Percentiles rank a stretch among this genome's conserved stretches.
Evolutionary conservation across 1,139 yeast genomes (phyloP).

Genomic region (Protomyces inouyei): DNA sequence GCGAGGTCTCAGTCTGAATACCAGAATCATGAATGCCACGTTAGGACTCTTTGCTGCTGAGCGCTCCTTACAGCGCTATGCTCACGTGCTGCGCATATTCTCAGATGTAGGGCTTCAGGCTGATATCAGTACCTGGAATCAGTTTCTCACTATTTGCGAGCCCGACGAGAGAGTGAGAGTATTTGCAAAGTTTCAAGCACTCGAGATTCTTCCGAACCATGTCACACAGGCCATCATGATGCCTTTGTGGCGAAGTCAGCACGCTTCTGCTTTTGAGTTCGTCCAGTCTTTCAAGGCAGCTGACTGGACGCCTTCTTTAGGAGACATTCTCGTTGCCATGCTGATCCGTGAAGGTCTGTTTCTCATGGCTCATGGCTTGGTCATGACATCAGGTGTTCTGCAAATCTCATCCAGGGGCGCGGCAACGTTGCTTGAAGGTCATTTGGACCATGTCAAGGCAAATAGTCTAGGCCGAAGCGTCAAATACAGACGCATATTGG

Average conservation of each 20-base stretch:
- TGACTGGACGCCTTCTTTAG: not conserved
- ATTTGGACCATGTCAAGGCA: not conserved
- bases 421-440: not conserved
- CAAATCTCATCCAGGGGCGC: not conserved
- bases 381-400: not conserved
- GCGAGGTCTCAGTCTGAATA: not conserved
- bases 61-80: not conserved
- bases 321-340: not conserved
- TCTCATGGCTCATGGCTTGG: not conserved
- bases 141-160: not conserved
- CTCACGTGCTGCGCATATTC: not conserved
- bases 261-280: not conserved
- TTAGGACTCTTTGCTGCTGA: not conserved
- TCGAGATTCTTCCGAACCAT: not conserved
- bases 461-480: not conserved
- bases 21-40: not conserved
- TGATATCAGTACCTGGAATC: not conserved
- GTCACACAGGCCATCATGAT: not conserved
- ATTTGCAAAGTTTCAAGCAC: not conserved
- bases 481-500: not conserved
- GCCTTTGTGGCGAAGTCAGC: not conserved
- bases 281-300: not conserved
- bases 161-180: not conserved
- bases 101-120: not conserved
- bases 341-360: not conserved